A percentile compares a stretch with the other conserved stretches of the same genome.
phyloP scores from a whole-genome alignment of 2,329 filamentous ascomycete species.

The Fusarium staphyleae region DNA sequence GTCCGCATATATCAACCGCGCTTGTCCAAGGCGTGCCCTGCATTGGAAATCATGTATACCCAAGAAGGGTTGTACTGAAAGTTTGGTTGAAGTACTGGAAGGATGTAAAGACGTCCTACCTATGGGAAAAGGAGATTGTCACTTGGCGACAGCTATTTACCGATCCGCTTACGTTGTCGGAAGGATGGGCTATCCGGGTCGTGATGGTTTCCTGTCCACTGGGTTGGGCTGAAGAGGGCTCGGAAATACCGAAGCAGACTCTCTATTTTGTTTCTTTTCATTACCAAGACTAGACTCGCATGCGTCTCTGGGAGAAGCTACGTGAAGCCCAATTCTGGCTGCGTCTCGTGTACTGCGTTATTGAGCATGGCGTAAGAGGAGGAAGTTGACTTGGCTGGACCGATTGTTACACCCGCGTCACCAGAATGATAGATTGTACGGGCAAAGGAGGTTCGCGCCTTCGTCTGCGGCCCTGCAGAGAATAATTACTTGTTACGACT shows the following conservation, averaged over 20 bases:
- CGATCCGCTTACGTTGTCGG: constrained; percentile 12
- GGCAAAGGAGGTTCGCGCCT: constrained; percentile 49
- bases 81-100: constrained; percentile 31
- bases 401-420: constrained; percentile 35
- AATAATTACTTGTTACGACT: constrained; percentile 44
- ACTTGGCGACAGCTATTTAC: constrained; percentile 23
- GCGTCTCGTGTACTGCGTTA: constrained; percentile 34
- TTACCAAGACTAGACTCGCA: constrained; percentile 22
- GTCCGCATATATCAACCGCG: constrained; percentile 27
- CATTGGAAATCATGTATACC: constrained; percentile 32
- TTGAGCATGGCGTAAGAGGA: constrained; percentile 40
- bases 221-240: constrained; percentile 19
- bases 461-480: constrained; percentile 42
- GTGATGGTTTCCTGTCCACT: constrained; percentile 17
- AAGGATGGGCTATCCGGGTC: constrained; percentile 19
- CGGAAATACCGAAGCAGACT: constrained; percentile 8
- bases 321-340: constrained; percentile 22
- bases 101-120: constrained; percentile 15
- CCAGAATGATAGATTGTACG: constrained; percentile 49
- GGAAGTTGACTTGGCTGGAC: constrained; percentile 31
- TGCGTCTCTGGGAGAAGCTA: constrained; percentile 40
- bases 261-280: constrained; percentile 16
- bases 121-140: constrained; percentile 17
- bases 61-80: constrained; percentile 20
- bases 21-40: constrained; percentile 28